Conservation (phyloP, 805 yeast species). For the Priceomyces medius region DNA sequence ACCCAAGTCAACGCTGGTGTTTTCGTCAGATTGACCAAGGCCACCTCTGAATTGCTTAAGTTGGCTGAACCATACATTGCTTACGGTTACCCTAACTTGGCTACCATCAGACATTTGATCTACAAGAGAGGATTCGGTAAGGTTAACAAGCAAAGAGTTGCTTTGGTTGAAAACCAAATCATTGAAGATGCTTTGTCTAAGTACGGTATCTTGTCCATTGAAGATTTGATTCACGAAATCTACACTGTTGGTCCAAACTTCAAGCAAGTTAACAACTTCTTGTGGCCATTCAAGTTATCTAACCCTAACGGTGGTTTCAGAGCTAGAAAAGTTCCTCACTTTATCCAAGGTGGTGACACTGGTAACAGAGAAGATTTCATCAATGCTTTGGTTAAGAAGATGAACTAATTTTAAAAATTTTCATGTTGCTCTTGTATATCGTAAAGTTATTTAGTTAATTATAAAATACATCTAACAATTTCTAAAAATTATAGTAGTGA, state of each 20-base stretch:
- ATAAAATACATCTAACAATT: background rate
- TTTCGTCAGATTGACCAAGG: constrained; percentile 93
- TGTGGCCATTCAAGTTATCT: constrained; percentile 97
- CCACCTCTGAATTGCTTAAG: constrained; percentile 87
- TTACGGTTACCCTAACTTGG: constrained; percentile 94
- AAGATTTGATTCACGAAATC: constrained; percentile 94
- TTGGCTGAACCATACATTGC: constrained; percentile 96
- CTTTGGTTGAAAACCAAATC: constrained; percentile 83
- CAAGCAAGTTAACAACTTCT: constrained; percentile 97
- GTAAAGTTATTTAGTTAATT: constrained; percentile 4
- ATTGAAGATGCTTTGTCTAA: constrained; percentile 86
- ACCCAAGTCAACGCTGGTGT: constrained; percentile 94
- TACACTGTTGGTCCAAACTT: constrained; percentile 97
- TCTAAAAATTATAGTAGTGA: background rate
- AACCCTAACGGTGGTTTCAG: constrained; percentile 99
- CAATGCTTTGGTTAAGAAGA: constrained; percentile 89
- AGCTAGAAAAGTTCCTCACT: constrained; percentile 95
- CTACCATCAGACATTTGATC: constrained; percentile 87
- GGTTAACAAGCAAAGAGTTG: constrained; percentile 93
- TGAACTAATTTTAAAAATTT: constrained; percentile 59
- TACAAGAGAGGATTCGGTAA: constrained; percentile 99
- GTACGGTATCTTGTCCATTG: constrained; percentile 88
- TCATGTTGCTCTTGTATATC: constrained; percentile 6
- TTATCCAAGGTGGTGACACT: constrained; percentile 96
- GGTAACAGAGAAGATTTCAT: constrained; percentile 98